phyloP scores from a whole-genome alignment of 1,284 basidiomycete genomes.

The Microbotryum lychnidis-dioicae region DNA sequence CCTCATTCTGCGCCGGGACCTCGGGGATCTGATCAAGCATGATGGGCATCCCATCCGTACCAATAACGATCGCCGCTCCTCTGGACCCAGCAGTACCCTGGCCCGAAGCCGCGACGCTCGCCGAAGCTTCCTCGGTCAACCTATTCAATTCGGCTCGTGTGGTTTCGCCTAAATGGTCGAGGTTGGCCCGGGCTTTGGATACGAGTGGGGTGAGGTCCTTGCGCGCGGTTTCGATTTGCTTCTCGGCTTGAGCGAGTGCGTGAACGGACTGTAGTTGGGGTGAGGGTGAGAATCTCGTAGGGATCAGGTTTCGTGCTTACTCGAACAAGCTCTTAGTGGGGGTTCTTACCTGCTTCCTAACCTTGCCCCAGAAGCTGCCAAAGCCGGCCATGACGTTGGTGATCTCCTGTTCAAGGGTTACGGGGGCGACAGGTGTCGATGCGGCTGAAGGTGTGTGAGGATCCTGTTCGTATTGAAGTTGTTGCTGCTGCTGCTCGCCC shows the following conservation, averaged over 20 bases:
- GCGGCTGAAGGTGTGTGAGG: not conserved
- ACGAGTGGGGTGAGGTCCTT: slow-evolving; percentile 33
- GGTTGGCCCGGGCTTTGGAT: slow-evolving; percentile 19
- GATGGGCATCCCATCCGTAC: slow-evolving; percentile 29
- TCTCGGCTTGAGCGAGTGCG: slow-evolving; percentile 24
- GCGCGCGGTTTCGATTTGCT: slow-evolving; percentile 24
- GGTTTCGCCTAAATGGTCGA: slow-evolving; percentile 20
- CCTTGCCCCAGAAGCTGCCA: slow-evolving; percentile 33
- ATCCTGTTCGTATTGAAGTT: not conserved
- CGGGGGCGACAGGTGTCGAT: not conserved
- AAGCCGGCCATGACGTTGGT: slow-evolving; percentile 28
- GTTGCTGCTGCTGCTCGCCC: not conserved
- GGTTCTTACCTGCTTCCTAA: slow-evolving; percentile 31
- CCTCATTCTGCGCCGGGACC: not conserved
- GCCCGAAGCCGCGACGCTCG: not conserved
- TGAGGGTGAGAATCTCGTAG: not conserved
- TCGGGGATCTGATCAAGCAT: slow-evolving; percentile 14
- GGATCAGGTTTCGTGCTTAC: not conserved
- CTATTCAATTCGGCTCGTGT: slow-evolving; percentile 30
- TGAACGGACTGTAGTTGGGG: not conserved
- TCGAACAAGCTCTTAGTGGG: too few species aligned
- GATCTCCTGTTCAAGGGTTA: slow-evolving; percentile 29
- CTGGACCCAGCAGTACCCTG: slow-evolving; percentile 5
- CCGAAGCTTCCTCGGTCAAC: slow-evolving; percentile 13
- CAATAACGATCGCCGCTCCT: slow-evolving; percentile 26